Evolutionary conservation across 305 asterid species (phyloP).

Genomic region (Ilex paraguariensis): DNA sequence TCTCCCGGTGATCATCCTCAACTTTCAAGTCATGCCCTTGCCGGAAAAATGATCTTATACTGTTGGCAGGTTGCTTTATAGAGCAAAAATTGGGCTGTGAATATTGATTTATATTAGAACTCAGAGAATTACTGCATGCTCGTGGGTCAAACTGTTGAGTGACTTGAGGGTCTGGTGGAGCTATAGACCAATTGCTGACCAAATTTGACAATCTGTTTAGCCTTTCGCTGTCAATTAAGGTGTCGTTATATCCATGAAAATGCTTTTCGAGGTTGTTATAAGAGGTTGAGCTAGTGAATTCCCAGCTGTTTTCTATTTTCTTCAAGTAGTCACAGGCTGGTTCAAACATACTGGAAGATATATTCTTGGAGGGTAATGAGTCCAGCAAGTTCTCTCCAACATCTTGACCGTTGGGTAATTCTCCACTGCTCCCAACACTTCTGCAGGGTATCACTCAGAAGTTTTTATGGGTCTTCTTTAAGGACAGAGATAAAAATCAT

Average conservation of each 20-base stretch:
- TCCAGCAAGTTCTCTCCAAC: not conserved
- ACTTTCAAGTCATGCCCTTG: not conserved
- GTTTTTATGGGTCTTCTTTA: not conserved
- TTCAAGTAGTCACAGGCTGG: conserved; percentile 4
- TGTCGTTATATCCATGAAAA: no score
- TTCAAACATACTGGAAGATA: not conserved
- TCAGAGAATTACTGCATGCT: not conserved
- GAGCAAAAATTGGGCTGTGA: not conserved
- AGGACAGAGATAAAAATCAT: no score
- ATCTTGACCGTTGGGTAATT: conserved; percentile 1
- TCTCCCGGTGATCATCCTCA: not conserved
- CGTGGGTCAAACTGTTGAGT: not conserved
- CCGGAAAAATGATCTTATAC: no score
- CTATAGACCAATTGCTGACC: conserved; percentile 1
- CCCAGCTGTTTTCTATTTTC: conserved; percentile 5
- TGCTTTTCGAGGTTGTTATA: not conserved
- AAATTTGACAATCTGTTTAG: not conserved
- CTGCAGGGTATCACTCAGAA: not conserved
- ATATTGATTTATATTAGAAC: not conserved
- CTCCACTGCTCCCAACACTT: not conserved
- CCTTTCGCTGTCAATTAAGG: not conserved
- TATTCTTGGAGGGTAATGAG: not conserved
- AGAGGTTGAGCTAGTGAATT: not conserved
- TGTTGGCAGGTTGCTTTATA: not conserved
- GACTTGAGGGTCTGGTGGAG: not conserved